Conservation (phyloP, 306 rosid species). For the Cicer yamashitae region DNA sequence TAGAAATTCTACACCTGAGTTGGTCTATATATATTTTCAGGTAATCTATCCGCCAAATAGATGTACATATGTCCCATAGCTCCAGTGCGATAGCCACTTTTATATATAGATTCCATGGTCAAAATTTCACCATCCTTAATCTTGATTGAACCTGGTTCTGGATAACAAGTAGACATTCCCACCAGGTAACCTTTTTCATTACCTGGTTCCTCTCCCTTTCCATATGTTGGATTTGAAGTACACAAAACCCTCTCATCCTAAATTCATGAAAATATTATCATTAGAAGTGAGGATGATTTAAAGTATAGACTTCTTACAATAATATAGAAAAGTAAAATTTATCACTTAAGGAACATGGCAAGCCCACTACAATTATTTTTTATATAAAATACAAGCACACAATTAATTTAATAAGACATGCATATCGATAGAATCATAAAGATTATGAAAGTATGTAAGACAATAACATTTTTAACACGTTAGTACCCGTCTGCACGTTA, state of each 20-base stretch:
- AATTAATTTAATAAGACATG: background rate
- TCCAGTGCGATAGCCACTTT: background rate
- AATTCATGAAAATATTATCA: background rate
- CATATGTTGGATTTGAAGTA: slow-evolving; percentile 4
- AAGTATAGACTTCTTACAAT: background rate
- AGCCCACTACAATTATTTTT: too few species aligned
- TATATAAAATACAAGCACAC: too few species aligned
- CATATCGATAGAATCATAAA: background rate
- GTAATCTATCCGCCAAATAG: slow-evolving; percentile 5
- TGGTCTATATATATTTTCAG: background rate
- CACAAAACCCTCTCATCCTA: background rate
- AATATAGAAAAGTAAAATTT: too few species aligned
- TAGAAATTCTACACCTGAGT: too few species aligned
- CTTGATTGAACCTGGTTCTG: slow-evolving; percentile 11
- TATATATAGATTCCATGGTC: background rate
- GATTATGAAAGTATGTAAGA: too few species aligned
- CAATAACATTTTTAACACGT: too few species aligned
- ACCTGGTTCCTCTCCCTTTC: background rate
- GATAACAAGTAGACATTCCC: slow-evolving; percentile 8
- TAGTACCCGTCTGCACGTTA: too few species aligned
- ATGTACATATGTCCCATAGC: slow-evolving; percentile 5
- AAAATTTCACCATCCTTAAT: slow-evolving; percentile 26
- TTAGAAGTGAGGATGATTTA: background rate
- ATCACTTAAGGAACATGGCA: background rate
- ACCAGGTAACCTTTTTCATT: background rate